phyloP scores from a whole-genome alignment of 2,329 filamentous ascomycete species.

The Aspergillus fijiensis region DNA sequence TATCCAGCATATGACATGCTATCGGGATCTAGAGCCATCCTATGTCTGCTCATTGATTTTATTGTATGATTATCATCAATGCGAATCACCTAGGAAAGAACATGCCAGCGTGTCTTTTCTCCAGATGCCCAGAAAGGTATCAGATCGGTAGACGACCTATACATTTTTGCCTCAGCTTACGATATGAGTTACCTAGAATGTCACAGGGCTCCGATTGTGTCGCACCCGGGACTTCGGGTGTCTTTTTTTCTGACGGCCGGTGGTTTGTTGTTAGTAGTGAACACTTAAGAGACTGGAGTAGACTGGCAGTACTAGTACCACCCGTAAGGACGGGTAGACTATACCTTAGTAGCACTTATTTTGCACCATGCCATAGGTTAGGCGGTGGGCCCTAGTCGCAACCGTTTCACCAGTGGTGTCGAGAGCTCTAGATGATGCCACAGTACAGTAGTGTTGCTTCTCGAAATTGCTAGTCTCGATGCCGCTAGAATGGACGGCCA shows the following conservation, averaged over 20 bases:
- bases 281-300: too few species aligned
- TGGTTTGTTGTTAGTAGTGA: neutral
- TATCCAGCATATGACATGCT: constrained; percentile 17
- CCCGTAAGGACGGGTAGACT: constrained; percentile 1
- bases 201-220: neutral
- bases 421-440: neutral
- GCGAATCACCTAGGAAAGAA: neutral
- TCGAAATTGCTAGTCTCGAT: constrained; percentile 9
- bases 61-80: neutral
- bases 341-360: neutral
- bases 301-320: neutral
- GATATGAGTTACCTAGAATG: constrained; percentile 12
- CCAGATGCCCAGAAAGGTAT: too few species aligned
- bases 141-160: neutral
- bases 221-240: neutral
- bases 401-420: constrained; percentile 18
- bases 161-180: neutral
- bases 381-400: constrained; percentile 14
- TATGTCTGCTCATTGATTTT: neutral
- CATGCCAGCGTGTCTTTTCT: neutral
- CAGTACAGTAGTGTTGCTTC: constrained; percentile 9
- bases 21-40: constrained; percentile 8
- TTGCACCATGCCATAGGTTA: constrained; percentile 18
- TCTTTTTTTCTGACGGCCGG: neutral
- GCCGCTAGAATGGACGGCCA: neutral